Percentiles rank a stretch among this genome's conserved stretches.
Evolutionary conservation across 345 rosid genomes (phyloP).

Genomic region (Eucalyptus regnans): DNA sequence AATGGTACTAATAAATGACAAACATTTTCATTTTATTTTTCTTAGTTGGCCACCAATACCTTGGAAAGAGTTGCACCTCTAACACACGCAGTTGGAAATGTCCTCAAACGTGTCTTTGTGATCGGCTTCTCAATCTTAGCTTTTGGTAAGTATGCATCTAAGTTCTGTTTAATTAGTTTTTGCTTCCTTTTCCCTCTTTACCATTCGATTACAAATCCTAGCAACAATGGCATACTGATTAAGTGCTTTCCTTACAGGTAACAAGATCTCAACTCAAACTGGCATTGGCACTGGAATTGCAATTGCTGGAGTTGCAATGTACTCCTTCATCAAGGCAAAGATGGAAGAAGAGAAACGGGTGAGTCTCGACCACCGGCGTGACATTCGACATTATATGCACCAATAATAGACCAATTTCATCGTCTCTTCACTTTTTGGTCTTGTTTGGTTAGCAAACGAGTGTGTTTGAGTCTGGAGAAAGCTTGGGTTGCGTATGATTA

Average conservation of each 20-base stretch:
- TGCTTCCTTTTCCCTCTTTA: background rate
- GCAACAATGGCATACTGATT: background rate
- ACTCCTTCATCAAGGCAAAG: slow-evolving; percentile 85
- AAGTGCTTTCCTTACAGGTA: slow-evolving; percentile 28
- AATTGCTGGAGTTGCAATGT: slow-evolving; percentile 79
- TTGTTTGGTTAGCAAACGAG: background rate
- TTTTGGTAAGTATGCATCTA: slow-evolving; percentile 39
- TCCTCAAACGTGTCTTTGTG: slow-evolving; percentile 94
- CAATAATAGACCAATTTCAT: background rate
- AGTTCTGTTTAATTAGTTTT: background rate
- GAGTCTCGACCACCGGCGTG: background rate
- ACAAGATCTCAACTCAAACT: slow-evolving; percentile 87
- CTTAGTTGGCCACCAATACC: slow-evolving; percentile 89
- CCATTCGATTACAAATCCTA: background rate
- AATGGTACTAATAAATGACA: background rate
- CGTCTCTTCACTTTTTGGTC: background rate
- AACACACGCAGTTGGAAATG: slow-evolving; percentile 98
- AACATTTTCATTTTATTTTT: background rate
- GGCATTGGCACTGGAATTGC: slow-evolving; percentile 85
- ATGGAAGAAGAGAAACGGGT: slow-evolving; percentile 90
- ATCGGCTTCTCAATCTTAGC: slow-evolving; percentile 81
- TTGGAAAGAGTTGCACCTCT: slow-evolving; percentile 97
- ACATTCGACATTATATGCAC: background rate
- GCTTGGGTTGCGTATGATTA: background rate
- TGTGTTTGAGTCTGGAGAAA: background rate